Evolutionary conservation across 192 early-diverging fungal species (phyloP).

Genomic region (Podila verticillata): DNA sequence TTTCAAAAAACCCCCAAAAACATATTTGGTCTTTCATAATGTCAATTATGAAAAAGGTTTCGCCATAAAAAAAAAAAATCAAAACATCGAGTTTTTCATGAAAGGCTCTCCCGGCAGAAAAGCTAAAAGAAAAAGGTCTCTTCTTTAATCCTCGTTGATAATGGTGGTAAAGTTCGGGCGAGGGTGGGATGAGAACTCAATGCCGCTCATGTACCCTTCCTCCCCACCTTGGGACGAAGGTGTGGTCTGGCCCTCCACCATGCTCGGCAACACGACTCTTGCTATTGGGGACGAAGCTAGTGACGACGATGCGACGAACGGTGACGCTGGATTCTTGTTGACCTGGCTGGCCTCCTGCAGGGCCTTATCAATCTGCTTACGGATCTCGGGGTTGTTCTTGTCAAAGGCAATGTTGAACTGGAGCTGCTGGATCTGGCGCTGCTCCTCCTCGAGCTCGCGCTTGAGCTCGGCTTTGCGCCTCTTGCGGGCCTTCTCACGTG

Average conservation of each 20-base stretch:
- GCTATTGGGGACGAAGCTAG: background rate
- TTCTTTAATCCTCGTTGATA: background rate
- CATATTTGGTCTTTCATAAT: too few species aligned
- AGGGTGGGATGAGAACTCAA: conserved; percentile 1
- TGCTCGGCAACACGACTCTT: too few species aligned
- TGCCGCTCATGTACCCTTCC: background rate
- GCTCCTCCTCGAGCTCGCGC: background rate
- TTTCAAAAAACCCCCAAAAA: too few species aligned
- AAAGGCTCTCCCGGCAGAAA: too few species aligned
- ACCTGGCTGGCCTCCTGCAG: background rate
- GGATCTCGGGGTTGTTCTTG: conserved; percentile 1
- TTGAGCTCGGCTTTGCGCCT: background rate
- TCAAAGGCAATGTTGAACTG: background rate
- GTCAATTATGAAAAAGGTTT: too few species aligned
- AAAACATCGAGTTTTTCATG: too few species aligned
- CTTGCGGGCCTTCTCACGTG: background rate
- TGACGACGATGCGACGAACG: background rate
- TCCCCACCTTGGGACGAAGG: background rate
- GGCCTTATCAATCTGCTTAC: background rate
- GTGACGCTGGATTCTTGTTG: background rate
- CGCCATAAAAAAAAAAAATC: too few species aligned
- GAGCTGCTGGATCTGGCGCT: background rate
- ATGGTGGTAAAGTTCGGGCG: background rate
- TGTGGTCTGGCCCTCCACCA: too few species aligned
- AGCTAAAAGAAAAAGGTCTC: too few species aligned